A percentile compares a stretch with the other conserved stretches of the same genome.
phyloP scores from a whole-genome alignment of 139 green algal genomes.

The Marvania coccoides region DNA sequence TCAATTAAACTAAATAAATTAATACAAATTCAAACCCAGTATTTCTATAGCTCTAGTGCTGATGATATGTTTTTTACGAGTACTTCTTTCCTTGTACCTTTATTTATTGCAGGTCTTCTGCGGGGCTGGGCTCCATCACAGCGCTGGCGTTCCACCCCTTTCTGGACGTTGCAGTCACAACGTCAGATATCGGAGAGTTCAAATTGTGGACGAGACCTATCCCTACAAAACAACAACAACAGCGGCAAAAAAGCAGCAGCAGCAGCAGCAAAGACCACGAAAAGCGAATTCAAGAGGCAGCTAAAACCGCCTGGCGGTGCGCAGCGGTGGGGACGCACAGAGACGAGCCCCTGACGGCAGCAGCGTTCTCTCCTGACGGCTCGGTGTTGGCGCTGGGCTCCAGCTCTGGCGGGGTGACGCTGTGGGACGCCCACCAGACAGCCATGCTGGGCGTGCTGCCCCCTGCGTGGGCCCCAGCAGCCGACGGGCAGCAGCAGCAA shows the following conservation, averaged over 20 bases:
- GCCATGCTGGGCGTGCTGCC: constrained; percentile 41
- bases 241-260: no score
- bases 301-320: constrained; percentile 38
- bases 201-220: constrained; percentile 36
- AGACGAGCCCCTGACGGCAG: constrained; percentile 30
- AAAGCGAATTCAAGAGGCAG: background rate
- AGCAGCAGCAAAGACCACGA: background rate
- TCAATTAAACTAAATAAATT: no score
- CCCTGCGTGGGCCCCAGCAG: constrained; percentile 1
- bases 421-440: constrained; percentile 55
- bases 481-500: background rate
- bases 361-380: constrained; percentile 62
- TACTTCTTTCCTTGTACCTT: background rate
- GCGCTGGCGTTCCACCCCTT: background rate
- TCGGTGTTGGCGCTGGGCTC: constrained; percentile 56
- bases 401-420: constrained; percentile 27
- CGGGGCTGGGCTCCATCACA: background rate
- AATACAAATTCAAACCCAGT: no score
- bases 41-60: no score
- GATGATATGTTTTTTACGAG: background rate
- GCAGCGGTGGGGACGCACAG: constrained; percentile 36
- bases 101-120: background rate
- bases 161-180: background rate
- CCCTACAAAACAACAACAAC: no score
- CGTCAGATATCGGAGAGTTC: constrained; percentile 17